phyloP scores from a whole-genome alignment of 495 filamentous ascomycete genomes.

The Cryomyces minteri region DNA sequence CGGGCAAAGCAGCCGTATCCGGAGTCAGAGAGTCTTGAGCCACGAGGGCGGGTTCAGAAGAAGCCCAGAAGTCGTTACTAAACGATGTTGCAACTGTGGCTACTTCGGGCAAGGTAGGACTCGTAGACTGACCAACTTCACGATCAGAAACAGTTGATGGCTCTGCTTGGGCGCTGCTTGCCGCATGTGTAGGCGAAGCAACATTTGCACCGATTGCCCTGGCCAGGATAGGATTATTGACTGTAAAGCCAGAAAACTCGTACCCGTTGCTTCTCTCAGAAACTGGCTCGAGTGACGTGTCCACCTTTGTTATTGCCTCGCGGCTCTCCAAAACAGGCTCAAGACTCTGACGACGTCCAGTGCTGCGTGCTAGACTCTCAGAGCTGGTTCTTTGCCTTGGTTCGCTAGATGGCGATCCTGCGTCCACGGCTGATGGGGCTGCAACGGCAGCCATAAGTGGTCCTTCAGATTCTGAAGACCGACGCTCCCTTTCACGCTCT shows the following conservation, averaged over 20 bases:
- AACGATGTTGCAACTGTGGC: too few relatives aligned
- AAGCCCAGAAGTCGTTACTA: too few relatives aligned
- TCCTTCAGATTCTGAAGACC: conserved; percentile 29
- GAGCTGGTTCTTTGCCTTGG: conserved; percentile 5
- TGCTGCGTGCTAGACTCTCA: conserved; percentile 4
- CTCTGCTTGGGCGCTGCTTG: background rate
- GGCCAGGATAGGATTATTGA: background rate
- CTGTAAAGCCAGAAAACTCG: conserved; percentile 9
- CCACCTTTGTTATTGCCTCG: conserved; percentile 10
- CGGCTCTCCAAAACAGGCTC: conserved; percentile 12
- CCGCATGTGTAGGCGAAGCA: background rate
- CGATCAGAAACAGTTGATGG: background rate
- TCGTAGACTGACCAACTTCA: background rate
- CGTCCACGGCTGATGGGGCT: conserved; percentile 9
- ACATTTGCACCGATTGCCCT: background rate
- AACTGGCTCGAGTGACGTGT: conserved; percentile 29
- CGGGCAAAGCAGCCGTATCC: too few relatives aligned
- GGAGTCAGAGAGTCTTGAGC: too few relatives aligned
- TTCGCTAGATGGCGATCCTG: conserved; percentile 3
- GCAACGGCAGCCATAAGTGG: conserved; percentile 18
- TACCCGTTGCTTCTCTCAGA: conserved; percentile 41
- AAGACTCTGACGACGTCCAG: conserved; percentile 9
- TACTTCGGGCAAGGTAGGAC: too few relatives aligned
- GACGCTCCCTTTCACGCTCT: conserved; percentile 37
- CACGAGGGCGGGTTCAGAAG: too few relatives aligned